Evolutionary conservation across 192 early-diverging fungal species (phyloP), one percentile per base, ranked within the genome.

Genomic region (Podila minutissima): DNA sequence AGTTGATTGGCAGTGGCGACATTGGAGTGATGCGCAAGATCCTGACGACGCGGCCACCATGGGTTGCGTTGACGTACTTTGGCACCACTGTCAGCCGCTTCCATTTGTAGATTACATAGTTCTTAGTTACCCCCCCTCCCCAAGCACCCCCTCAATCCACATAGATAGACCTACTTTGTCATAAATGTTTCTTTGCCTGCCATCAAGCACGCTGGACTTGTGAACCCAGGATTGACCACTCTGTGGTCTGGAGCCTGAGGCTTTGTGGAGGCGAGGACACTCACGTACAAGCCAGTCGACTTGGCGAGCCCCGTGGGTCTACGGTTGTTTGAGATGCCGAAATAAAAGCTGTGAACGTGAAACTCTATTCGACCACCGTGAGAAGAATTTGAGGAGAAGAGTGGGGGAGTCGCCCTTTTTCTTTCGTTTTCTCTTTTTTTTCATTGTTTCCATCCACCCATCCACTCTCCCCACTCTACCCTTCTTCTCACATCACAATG

Each of bases 1-100:
- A 86, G 58, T 49, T 86, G 66, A 64, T 88, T 37, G 85, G 82
- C 26, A 83, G 84, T 69, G 87, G 76, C 5, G 70, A 79, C 22
- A 79, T 79, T 68, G 76, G 76, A 22, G 76, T 79, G 29, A 79
- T 79, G 76, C 76, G 76, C 51, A 72, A 67, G 55, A 50, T 79
- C 60, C 41, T 79, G 60, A 64, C 31, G 69, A 64, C 48, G 5
- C 70, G 70, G 28, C 76, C 76, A 17, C n/a, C 51, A 0, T 79
- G 76, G 76, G 69, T 79, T n/a, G 51, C 76, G 1, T 33, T 79
- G 50, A 79, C 76, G 0, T 79, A 79, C 61, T 79, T 79, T 72
- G 76, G 76, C 19, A 64, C 76, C 2, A 79, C 70, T 0, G 76
- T 79, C 20, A 72, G 71, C 29, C 76, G 70, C 1, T 79, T 79